These are phyloP conservation scores for Cordyceps cicadae DNA, from an alignment of 2,329 filamentous ascomycete species.

Conservation along the genomic window DNA sequence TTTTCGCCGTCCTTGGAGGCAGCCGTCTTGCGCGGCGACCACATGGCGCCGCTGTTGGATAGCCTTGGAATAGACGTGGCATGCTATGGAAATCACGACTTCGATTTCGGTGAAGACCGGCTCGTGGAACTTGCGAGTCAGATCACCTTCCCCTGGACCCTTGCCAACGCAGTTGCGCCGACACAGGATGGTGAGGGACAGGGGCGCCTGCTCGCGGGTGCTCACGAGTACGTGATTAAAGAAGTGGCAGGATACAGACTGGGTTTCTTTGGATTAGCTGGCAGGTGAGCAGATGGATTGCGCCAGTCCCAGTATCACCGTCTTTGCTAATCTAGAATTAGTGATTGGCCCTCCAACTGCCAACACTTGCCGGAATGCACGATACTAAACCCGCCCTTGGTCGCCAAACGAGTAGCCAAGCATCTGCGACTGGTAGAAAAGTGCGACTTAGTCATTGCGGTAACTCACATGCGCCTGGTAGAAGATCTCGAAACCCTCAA, in stretches of 20 bases:
- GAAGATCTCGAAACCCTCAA: constrained; percentile 14
- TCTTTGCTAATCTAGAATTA: neutral
- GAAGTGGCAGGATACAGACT: constrained; percentile 7
- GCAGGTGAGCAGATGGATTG: constrained; percentile 4
- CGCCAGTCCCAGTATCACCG: neutral
- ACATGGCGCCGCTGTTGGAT: constrained; percentile 12
- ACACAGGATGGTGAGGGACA: neutral
- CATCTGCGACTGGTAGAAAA: constrained; percentile 12
- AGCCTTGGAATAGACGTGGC: constrained; percentile 10
- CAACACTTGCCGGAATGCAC: constrained; percentile 12
- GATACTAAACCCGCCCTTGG: constrained; percentile 13
- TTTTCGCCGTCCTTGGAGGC: constrained; percentile 15
- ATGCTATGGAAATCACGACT: constrained; percentile 15
- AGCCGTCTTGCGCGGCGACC: constrained; percentile 11
- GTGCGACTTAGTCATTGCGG: constrained; percentile 19
- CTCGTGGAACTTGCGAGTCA: constrained; percentile 5
- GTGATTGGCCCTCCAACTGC: constrained; percentile 15
- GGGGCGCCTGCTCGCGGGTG: constrained; percentile 9
- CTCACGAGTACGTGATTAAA: constrained; percentile 1
- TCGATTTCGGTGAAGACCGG: constrained; percentile 12
- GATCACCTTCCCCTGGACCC: constrained; percentile 12
- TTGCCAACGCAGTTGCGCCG: constrained; percentile 12
- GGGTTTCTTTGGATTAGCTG: constrained; percentile 14
- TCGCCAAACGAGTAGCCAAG: neutral
- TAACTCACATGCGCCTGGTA: constrained; percentile 19